Conservation (phyloP, 306 rosid genomes). For the Cucurbita pepo region DNA sequence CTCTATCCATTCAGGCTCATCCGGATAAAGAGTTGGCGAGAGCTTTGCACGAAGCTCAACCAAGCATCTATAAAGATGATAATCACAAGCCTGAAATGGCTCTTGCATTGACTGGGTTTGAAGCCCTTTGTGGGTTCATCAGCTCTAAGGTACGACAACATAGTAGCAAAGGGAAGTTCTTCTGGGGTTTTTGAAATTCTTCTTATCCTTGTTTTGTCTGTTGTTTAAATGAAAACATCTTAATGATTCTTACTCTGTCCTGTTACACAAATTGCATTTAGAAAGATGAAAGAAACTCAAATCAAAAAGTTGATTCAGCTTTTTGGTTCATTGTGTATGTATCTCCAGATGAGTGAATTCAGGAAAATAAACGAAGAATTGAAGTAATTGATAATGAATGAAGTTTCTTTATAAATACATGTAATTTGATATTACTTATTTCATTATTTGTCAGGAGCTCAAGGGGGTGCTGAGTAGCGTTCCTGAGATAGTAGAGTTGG, state of each 20-base stretch:
- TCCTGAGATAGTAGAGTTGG: conserved; percentile 26
- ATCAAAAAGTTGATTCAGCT: neutral
- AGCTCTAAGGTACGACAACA: conserved; percentile 14
- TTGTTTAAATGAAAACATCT: neutral
- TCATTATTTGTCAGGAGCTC: conserved; percentile 13
- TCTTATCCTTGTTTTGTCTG: neutral
- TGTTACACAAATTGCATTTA: neutral
- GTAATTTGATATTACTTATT: neutral
- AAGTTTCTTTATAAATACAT: neutral
- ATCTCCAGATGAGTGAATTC: neutral
- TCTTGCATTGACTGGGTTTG: conserved; percentile 23
- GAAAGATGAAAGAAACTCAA: neutral
- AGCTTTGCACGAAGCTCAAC: conserved; percentile 18
- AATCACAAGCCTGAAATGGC: conserved; percentile 37
- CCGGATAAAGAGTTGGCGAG: conserved; percentile 27
- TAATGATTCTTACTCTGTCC: neutral
- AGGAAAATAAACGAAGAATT: neutral
- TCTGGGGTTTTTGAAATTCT: neutral
- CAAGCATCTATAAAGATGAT: conserved; percentile 18
- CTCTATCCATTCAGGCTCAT: conserved; percentile 28
- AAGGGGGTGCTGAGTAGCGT: conserved; percentile 15
- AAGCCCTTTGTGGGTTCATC: conserved; percentile 28
- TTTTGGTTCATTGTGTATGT: neutral
- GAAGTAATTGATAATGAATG: neutral
- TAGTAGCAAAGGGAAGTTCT: neutral